Evolutionary conservation across 352 stramenopile genomes (phyloP).

Genomic region (Globisporangium echinulatum): DNA sequence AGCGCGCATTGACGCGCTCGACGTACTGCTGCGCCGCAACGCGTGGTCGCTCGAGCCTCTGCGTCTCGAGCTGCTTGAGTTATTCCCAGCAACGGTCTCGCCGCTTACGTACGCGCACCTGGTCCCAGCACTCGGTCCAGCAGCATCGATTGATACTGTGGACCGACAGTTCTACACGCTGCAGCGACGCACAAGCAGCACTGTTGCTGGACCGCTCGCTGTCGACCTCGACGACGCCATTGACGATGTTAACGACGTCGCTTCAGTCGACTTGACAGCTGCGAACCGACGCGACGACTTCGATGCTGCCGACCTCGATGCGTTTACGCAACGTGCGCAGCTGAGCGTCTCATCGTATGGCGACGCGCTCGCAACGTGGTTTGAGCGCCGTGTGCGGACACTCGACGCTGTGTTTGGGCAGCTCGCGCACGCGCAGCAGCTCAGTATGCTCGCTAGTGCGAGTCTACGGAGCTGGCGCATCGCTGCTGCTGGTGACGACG

Average conservation of each 20-base stretch:
- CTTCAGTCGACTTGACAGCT: constrained; percentile 18
- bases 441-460: constrained; percentile 28
- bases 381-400: constrained; percentile 41
- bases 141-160: constrained; percentile 15
- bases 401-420: constrained; percentile 59
- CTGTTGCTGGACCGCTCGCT: too few species aligned
- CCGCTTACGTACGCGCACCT: constrained; percentile 38
- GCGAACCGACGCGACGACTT: constrained; percentile 44
- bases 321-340: constrained; percentile 4
- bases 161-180: constrained; percentile 39
- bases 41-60: constrained; percentile 43
- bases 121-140: constrained; percentile 31
- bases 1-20: constrained; percentile 35
- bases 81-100: constrained; percentile 29
- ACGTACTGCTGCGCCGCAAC: constrained; percentile 41
- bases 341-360: too few species aligned
- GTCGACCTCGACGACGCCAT: not conserved
- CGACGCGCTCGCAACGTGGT: constrained; percentile 40
- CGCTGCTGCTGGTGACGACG: not conserved
- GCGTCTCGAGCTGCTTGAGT: constrained; percentile 40
- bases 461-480: constrained; percentile 23
- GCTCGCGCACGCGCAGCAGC: constrained; percentile 33
- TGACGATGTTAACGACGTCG: constrained; percentile 1
- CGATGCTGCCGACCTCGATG: constrained; percentile 41
- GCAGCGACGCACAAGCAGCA: not conserved